phyloP scores from a whole-genome alignment of 2,329 filamentous ascomycete genomes.

The Mollisiaceae sp. region DNA sequence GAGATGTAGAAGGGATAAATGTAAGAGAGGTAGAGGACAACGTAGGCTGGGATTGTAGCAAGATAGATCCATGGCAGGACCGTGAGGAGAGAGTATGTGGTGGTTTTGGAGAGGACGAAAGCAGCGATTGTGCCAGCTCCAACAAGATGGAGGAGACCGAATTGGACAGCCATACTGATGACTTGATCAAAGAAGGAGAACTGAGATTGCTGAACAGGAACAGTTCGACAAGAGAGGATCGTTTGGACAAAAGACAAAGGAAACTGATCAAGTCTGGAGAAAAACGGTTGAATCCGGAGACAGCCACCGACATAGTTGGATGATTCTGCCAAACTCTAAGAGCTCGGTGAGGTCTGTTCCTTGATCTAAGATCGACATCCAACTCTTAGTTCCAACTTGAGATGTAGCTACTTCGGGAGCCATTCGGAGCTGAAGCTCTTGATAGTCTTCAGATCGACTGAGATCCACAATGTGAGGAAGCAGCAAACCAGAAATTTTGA shows the following conservation, averaged over 20 bases:
- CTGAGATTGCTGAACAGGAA: background rate
- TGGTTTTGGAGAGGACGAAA: constrained; percentile 31
- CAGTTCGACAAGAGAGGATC: background rate
- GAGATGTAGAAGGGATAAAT: constrained; percentile 51
- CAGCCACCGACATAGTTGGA: constrained; percentile 16
- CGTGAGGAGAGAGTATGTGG: constrained; percentile 23
- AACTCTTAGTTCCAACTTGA: background rate
- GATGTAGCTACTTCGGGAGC: background rate
- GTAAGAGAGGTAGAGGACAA: constrained; percentile 44
- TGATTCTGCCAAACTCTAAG: constrained; percentile 11
- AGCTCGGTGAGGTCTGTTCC: background rate
- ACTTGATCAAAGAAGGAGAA: constrained; percentile 5
- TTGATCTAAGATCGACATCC: constrained; percentile 12
- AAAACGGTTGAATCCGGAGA: background rate
- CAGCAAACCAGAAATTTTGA: background rate
- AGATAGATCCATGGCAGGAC: constrained; percentile 29
- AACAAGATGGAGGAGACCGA: constrained; percentile 23
- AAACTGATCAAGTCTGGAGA: background rate
- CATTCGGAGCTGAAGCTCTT: background rate
- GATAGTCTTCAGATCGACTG: background rate
- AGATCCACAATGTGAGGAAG: constrained; percentile 7
- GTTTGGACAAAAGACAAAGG: constrained; percentile 2
- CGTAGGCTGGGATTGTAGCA: constrained; percentile 39
- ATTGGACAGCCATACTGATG: constrained; percentile 20
- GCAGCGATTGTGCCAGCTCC: constrained; percentile 21